Base-by-base conservation (phyloP, 75 land plant species). In the Azolla pinnata region DNA sequence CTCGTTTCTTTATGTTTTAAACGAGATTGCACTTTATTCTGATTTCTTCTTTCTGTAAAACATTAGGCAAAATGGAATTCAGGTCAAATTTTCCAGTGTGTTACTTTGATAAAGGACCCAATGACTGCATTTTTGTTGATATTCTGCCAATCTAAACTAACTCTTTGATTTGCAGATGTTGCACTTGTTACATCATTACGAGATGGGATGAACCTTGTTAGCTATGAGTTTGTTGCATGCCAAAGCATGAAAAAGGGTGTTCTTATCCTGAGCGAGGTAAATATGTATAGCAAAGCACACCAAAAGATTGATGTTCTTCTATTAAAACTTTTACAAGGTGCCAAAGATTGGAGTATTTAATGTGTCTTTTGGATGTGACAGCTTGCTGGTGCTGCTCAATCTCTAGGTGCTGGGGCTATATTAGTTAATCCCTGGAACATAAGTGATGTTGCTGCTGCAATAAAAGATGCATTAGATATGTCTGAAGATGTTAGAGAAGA, bases 371-470 rank as follows among this genome's bases (percentile, higher is more conserved):
- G n/a, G n/a, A n/a, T n/a, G n/a, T n/a, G n/a, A 34, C 42, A 90
- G 97, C 88, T 92, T 79, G 97, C 97, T 29, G 97, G 97, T 12
- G 97, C 97, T 49, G 97, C 97, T 30, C 97, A 92, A 47, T 92
- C 96, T 21, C 79, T 92, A 31, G 96, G 97, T 64, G 97, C 97
- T 48, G 97, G 97, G 46, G 95, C 97, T 7, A 74, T 92, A 12
- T 79, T 92, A 20, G 96, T 92, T 25, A 92, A 92, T 60, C 97
- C 97, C 1, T 92, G 97, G 97, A 92, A 92, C 54, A 83, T 92
- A 49, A 88, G 90, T 35, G 97, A 92, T 69, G 83, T 88, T 63
- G 96, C 96, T 40, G 2, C 55, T 38, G 73, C 97, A 46, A 92
- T 92, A 28, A 77, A 50, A 0, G 73, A 81, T 44, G 97, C 97